These are phyloP conservation scores for Talaromyces atroroseus DNA, from an alignment of 2,329 filamentous ascomycete species.

Conservation along the genomic window DNA sequence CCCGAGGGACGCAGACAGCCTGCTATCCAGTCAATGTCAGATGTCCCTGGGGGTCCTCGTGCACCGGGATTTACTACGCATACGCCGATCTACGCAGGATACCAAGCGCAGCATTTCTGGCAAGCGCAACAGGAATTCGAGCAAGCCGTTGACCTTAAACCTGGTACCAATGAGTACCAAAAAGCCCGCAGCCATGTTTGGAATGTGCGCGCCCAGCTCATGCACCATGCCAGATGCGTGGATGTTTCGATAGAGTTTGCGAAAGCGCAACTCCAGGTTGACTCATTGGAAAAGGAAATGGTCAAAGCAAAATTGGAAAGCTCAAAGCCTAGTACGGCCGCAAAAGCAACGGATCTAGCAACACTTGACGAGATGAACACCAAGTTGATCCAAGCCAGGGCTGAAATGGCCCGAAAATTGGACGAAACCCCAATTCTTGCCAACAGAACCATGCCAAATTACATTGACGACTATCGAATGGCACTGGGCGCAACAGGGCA, in stretches of 20 bases:
- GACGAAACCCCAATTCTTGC: constrained; percentile 19
- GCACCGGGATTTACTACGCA: neutral
- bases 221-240: constrained; percentile 19
- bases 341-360: constrained; percentile 3
- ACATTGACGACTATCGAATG: constrained; percentile 50
- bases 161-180: neutral
- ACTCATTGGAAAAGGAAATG: constrained; percentile 22
- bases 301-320: constrained; percentile 22
- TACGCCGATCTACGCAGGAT: constrained; percentile 22
- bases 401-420: constrained; percentile 8
- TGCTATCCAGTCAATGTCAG: constrained; percentile 8
- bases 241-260: neutral
- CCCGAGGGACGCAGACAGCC: constrained; percentile 26
- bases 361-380: constrained; percentile 21
- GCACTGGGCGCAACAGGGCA: constrained; percentile 14
- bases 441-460: constrained; percentile 26
- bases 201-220: constrained; percentile 19
- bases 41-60: constrained; percentile 2
- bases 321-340: constrained; percentile 9
- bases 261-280: constrained; percentile 20
- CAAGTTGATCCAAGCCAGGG: constrained; percentile 15
- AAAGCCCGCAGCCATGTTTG: neutral
- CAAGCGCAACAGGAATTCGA: constrained; percentile 21
- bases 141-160: neutral
- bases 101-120: constrained; percentile 15